Evolutionary conservation across 2,329 filamentous ascomycete species (phyloP).

Genomic region (Scytalidium sp.): DNA sequence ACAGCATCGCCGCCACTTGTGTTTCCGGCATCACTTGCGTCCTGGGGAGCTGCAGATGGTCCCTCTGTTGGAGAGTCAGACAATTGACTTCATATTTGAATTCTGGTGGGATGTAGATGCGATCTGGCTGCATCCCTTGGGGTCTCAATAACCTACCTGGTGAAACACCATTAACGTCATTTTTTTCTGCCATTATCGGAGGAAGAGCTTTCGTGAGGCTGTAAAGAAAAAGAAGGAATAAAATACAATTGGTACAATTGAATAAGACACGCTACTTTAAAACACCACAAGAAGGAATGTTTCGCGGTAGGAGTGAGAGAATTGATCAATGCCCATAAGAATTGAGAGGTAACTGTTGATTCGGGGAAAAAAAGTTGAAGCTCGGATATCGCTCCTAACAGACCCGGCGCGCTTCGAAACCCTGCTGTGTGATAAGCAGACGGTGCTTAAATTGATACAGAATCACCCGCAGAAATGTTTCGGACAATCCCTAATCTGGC

Average conservation of each 20-base stretch:
- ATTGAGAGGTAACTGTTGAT: background rate
- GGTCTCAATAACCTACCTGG: conserved; percentile 19
- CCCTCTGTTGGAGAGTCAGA: background rate
- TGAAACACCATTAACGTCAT: conserved; percentile 22
- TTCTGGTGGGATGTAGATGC: background rate
- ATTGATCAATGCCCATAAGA: background rate
- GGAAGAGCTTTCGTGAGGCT: background rate
- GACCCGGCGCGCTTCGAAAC: too few species aligned
- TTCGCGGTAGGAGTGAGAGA: background rate
- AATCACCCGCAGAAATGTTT: background rate
- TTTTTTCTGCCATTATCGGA: conserved; percentile 24
- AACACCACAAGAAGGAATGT: background rate
- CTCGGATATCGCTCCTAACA: background rate
- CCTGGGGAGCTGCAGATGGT: conserved; percentile 9
- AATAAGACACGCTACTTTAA: background rate
- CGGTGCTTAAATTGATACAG: background rate
- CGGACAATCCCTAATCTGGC: too few species aligned
- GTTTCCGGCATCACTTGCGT: conserved; percentile 13
- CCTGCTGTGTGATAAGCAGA: background rate
- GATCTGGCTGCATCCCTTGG: background rate
- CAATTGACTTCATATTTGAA: background rate
- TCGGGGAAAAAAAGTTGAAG: background rate
- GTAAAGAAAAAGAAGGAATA: background rate
- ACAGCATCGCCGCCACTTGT: conserved; percentile 17
- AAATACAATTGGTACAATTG: background rate